phyloP scores from a whole-genome alignment of 345 rosid genomes.

The Dipteronia dyeriana region DNA sequence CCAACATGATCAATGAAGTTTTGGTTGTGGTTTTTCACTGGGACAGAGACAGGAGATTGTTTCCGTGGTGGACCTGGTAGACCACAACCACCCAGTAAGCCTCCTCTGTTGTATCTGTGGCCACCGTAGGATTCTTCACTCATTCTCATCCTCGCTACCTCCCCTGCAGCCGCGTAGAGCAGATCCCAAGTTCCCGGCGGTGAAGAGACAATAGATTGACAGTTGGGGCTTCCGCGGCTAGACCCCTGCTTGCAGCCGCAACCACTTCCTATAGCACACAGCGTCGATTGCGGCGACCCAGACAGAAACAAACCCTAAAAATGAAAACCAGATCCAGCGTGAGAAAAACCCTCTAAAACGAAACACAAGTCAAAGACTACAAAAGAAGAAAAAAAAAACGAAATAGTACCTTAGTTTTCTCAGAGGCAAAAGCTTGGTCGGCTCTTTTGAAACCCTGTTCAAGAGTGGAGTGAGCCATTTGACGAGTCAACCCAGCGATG shows the following conservation, averaged over 20 bases:
- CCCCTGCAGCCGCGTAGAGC: conserved; percentile 57
- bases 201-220: conserved; percentile 28
- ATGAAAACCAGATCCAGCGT: not conserved
- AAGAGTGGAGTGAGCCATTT: conserved; percentile 47
- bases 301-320: conserved; percentile 39
- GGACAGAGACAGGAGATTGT: conserved; percentile 31
- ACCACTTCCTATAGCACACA: conserved; percentile 37
- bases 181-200: conserved; percentile 57
- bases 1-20: conserved; percentile 23
- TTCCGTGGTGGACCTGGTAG: conserved; percentile 18
- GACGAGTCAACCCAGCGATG: conserved; percentile 42
- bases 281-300: conserved; percentile 59
- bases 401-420: conserved; percentile 37
- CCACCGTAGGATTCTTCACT: conserved; percentile 23
- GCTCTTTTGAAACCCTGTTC: conserved; percentile 34
- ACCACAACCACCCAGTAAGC: conserved; percentile 25
- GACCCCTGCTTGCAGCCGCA: conserved; percentile 41
- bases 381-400: not conserved
- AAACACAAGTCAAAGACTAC: not conserved
- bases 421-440: conserved; percentile 16
- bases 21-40: conserved; percentile 26
- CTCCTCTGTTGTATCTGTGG: conserved; percentile 23
- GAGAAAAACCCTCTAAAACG: not conserved
- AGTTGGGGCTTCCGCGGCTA: conserved; percentile 32
- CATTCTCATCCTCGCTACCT: conserved; percentile 44